phyloP scores from a whole-genome alignment of 306 rosid genomes.

The Vigna reflexopilosa region DNA sequence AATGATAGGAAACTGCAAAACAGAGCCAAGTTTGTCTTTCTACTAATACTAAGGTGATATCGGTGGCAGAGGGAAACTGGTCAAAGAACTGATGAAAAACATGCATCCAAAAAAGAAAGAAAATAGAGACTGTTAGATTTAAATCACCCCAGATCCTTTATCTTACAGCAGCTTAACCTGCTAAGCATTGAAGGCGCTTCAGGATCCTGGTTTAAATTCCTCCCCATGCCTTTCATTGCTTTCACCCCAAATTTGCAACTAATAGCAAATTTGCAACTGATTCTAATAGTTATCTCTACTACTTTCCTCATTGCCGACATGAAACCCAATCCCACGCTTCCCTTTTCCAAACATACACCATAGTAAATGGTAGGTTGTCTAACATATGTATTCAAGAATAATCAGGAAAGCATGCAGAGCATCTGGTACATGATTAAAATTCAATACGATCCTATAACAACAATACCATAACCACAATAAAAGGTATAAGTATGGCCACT shows the following conservation, averaged over 20 bases:
- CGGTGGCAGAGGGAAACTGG: background rate
- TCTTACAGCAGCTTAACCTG: background rate
- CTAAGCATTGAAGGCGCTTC: background rate
- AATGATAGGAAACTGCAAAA: constrained; percentile 14
- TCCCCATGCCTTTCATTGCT: background rate
- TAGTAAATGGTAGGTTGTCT: background rate
- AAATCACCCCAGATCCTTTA: background rate
- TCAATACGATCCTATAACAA: background rate
- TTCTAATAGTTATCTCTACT: background rate
- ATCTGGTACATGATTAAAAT: constrained; percentile 5
- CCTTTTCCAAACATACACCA: background rate
- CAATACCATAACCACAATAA: too few relatives aligned
- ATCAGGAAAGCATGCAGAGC: background rate
- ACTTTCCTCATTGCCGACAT: background rate
- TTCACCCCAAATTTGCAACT: background rate
- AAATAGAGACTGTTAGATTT: background rate
- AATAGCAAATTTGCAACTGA: too few relatives aligned
- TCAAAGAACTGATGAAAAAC: background rate
- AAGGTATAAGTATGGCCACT: too few relatives aligned
- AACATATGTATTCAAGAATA: too few relatives aligned
- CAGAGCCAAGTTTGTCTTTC: background rate
- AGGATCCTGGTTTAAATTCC: background rate
- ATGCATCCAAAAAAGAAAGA: background rate
- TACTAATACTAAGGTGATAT: background rate
- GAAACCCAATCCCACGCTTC: background rate